Percentiles rank a stretch among this genome's conserved stretches.
Conservation (phyloP, 1,139 yeast species). For the Yamadazyma diddensiae region DNA sequence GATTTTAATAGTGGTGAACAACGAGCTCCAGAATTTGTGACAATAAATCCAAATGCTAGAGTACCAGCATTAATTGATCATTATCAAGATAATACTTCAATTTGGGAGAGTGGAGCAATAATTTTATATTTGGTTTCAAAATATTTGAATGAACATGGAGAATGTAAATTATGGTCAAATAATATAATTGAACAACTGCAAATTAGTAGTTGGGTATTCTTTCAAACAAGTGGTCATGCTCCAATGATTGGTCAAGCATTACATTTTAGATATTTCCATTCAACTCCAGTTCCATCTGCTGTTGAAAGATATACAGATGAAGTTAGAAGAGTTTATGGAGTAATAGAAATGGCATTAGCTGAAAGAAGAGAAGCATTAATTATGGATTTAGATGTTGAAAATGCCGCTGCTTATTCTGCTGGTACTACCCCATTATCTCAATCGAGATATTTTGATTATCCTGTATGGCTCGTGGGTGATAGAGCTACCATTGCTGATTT, state of each 20-base stretch:
- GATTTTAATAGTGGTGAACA: conserved; percentile 91
- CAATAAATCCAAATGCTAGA: conserved; percentile 90
- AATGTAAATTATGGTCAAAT: conserved; percentile 77
- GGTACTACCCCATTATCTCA: conserved; percentile 88
- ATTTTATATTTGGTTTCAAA: conserved; percentile 72
- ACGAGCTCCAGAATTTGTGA: conserved; percentile 87
- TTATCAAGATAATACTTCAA: conserved; percentile 68
- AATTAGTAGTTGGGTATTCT: conserved; percentile 85
- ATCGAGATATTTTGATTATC: conserved; percentile 84
- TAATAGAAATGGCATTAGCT: conserved; percentile 91
- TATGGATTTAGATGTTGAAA: conserved; percentile 86
- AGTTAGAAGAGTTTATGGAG: conserved; percentile 91
- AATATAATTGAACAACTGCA: conserved; percentile 81
- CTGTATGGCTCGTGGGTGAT: conserved; percentile 95
- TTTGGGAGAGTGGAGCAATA: conserved; percentile 96
- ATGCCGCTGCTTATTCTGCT: conserved; percentile 83
- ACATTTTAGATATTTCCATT: conserved; percentile 89
- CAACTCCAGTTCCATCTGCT: conserved; percentile 83
- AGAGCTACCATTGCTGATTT: conserved; percentile 88
- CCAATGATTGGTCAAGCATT: conserved; percentile 98
- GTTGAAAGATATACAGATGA: conserved; percentile 91
- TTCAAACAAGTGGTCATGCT: conserved; percentile 95
- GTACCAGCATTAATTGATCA: conserved; percentile 95
- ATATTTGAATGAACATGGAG: conserved; percentile 66
- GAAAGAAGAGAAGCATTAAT: conserved; percentile 88